Base-by-base conservation (phyloP, 768 basidiomycete species). In the Exidia glandulosa region DNA sequence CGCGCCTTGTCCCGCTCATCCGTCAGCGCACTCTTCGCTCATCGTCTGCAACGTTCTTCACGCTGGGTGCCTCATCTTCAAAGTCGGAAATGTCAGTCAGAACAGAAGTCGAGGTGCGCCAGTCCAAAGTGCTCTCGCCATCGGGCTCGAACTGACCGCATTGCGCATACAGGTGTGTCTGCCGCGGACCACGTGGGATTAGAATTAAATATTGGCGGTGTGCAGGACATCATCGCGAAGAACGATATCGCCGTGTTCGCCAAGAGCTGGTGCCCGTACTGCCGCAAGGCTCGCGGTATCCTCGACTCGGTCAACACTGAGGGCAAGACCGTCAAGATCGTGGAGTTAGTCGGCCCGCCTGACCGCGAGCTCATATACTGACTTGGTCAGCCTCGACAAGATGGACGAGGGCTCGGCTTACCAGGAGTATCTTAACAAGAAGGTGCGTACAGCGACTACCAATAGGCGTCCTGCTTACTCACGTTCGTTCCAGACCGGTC, bases 161-260 rank as follows among this genome's bases (percentile, higher is more conserved):
- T n/a, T n/a, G n/a, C n/a, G n/a, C n/a, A n/a, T n/a, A n/a, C n/a
- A n/a, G n/a, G n/a, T n/a, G n/a, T n/a, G n/a, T n/a, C n/a, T n/a
- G n/a, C n/a, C n/a, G n/a, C n/a, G n/a, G n/a, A n/a, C n/a, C n/a
- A n/a, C n/a, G n/a, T n/a, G n/a, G n/a, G n/a, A n/a, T n/a, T n/a
- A n/a, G n/a, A n/a, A n/a, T n/a, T n/a, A n/a, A n/a, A n/a, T n/a
- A n/a, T n/a, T n/a, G n/a, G n/a, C n/a, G 36, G 36, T 37, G 60
- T 59, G 37, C 55, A 86, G 81, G 61, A 64, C 41, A 69, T 75
- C 29, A 82, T 87, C 62, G 61, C 67, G 3, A 68, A 74, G 16
- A 75, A 83, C 76, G 79, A 77, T 63, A 74, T 85, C 48, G 73
- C 75, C 48, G 77, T 85, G 52, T 86, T 86, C 67, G 83, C 84